phyloP scores from a whole-genome alignment of 495 filamentous ascomycete species.

The Penicillium subrubescens region DNA sequence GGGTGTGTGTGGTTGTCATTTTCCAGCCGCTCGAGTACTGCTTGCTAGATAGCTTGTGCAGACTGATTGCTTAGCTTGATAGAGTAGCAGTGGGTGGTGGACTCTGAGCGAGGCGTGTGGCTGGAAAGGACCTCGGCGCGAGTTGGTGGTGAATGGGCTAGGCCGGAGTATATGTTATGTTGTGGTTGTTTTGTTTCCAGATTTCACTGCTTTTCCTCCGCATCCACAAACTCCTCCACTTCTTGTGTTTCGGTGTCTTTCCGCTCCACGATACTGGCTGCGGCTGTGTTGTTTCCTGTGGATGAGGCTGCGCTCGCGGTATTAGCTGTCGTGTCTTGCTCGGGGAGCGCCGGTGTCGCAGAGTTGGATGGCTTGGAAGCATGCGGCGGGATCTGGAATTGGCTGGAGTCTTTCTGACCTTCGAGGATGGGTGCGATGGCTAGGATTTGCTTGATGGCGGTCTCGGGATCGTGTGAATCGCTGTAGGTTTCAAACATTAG shows the following conservation, averaged over 20 bases:
- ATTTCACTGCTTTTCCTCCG: slow-evolving; percentile 39
- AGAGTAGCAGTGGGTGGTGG: neutral
- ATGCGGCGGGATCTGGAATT: slow-evolving; percentile 47
- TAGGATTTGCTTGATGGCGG: slow-evolving; percentile 81
- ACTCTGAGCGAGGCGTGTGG: neutral
- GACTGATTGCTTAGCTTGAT: slow-evolving; percentile 24
- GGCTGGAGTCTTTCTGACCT: slow-evolving; percentile 58
- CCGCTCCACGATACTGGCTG: slow-evolving; percentile 36
- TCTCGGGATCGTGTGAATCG: slow-evolving; percentile 66
- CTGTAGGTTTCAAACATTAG: slow-evolving; percentile 41
- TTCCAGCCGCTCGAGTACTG: slow-evolving; percentile 7
- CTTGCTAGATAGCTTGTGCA: slow-evolving; percentile 25
- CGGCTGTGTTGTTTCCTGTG: slow-evolving; percentile 11
- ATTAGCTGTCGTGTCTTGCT: slow-evolving; percentile 28
- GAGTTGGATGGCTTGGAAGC: slow-evolving; percentile 10
- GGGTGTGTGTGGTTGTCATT: slow-evolving; percentile 8
- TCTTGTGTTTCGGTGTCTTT: slow-evolving; percentile 51
- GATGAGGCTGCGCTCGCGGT: slow-evolving; percentile 17
- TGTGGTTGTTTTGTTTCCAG: neutral
- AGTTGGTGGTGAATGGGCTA: slow-evolving; percentile 6
- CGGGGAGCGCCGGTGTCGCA: slow-evolving; percentile 11
- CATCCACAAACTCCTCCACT: slow-evolving; percentile 63
- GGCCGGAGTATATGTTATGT: neutral
- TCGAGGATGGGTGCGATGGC: slow-evolving; percentile 82
- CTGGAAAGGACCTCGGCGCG: neutral